Evolutionary conservation across 2,329 filamentous ascomycete genomes (phyloP).

Genomic region (Trichoderma endophyticum): DNA sequence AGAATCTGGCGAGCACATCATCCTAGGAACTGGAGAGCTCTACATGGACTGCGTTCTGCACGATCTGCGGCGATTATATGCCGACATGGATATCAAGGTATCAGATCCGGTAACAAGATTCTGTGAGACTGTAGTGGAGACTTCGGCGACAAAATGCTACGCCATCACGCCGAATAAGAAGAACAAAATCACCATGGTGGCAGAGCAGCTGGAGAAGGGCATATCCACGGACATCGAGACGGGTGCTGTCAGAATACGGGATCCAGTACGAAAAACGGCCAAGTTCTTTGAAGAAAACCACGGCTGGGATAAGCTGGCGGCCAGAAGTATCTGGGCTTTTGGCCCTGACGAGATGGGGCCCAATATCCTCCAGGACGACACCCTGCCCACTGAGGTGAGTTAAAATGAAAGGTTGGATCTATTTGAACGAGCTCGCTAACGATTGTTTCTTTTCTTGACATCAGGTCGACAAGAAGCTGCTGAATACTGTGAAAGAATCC

Average conservation of each 20-base stretch:
- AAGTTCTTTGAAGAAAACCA: conserved; percentile 98
- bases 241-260: conserved; percentile 84
- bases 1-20: conserved; percentile 93
- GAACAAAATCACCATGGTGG: conserved; percentile 98
- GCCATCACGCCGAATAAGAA: conserved; percentile 98
- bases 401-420: conserved; percentile 19
- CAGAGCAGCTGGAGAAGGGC: conserved; percentile 90
- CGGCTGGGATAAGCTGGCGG: conserved; percentile 92
- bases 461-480: conserved; percentile 83
- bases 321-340: conserved; percentile 97
- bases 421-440: neutral
- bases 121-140: conserved; percentile 96
- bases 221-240: conserved; percentile 93
- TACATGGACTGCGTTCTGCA: conserved; percentile 99
- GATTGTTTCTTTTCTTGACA: neutral
- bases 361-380: conserved; percentile 96
- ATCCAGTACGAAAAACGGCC: conserved; percentile 87
- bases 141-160: conserved; percentile 96
- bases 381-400: conserved; percentile 76
- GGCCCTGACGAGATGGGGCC: conserved; percentile 92
- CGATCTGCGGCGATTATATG: conserved; percentile 87
- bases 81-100: conserved; percentile 99
- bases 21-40: conserved; percentile 93
- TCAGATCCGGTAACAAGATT: conserved; percentile 97
- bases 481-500: conserved; percentile 83